Evolutionary conservation across 306 rosid genomes (phyloP), one percentile per base, ranked within the genome.

Genomic region (barrel medic (Medicago truncatula)): DNA sequence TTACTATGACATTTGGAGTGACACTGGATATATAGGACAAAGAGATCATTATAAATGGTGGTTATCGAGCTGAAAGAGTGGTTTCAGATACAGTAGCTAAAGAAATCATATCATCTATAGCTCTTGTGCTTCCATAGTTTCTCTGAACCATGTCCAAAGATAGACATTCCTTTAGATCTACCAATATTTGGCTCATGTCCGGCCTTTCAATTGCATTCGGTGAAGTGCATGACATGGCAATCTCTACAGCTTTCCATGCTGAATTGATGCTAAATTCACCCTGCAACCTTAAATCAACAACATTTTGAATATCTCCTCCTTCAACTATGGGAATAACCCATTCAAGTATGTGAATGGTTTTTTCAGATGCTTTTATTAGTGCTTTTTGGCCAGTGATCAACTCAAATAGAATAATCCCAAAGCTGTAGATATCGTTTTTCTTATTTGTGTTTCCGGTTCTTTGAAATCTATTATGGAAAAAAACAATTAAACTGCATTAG

Each of bases 371-470:
- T 54, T 59, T 52, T 69, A 8, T 12, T 60, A 80, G 2, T 46
- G 75, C 80, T 9, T 64, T 40, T 7, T 11, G 73, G 1, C 85
- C 78, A 3, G 81, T 80, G 70, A 84, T 68, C 36, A 84, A 21
- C 83, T 80, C 85, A 3, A 84, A 71, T 10, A 84, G 72, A 71
- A 84, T 69, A 23, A 84, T 74, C 8, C 83, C 85, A 34, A 80
- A 84, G 47, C 47, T 41, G 11, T 41, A 41, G 4, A 41, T 3
- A 9, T 41, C 47, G 9, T 41, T 41, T 41, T 41, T 41, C 11
- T 41, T 41, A 41, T 41, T 41, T 41, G 47, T 41, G 47, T 9
- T 41, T 41, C 47, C 47, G 9, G 47, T 41, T 41, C 47, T 41
- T 3, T 41, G 47, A 9, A 8, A 41, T 41, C 47, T 41, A 16